phyloP scores from a whole-genome alignment of 2,329 filamentous ascomycete genomes.

The Fusarium cicatricum region DNA sequence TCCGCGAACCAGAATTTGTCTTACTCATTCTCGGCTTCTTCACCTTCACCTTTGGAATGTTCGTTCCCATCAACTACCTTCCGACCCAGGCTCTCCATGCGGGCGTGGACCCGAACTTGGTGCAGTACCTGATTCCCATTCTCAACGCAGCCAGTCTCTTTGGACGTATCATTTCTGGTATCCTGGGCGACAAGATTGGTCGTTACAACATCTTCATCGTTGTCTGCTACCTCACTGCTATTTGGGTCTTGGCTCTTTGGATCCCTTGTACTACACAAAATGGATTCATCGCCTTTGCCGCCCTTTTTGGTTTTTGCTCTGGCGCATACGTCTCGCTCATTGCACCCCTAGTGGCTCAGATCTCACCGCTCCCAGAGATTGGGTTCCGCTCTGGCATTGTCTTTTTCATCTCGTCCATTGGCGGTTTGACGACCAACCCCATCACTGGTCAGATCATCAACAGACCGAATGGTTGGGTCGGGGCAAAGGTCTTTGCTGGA shows the following conservation, averaged over 20 bases:
- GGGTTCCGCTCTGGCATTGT: constrained; percentile 46
- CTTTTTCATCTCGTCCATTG: constrained; percentile 64
- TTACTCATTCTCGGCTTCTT: constrained; percentile 46
- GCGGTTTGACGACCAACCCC: constrained; percentile 64
- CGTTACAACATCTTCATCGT: constrained; percentile 55
- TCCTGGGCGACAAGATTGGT: constrained; percentile 49
- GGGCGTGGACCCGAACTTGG: constrained; percentile 42
- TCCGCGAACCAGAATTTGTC: constrained; percentile 45
- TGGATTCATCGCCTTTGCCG: constrained; percentile 50
- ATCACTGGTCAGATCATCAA: constrained; percentile 59
- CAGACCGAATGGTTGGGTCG: constrained; percentile 41
- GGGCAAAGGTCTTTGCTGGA: constrained; percentile 49
- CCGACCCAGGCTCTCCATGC: constrained; percentile 42
- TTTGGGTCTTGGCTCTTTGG: constrained; percentile 54
- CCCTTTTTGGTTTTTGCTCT: constrained; percentile 53
- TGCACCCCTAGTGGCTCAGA: constrained; percentile 53
- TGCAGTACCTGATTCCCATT: constrained; percentile 49
- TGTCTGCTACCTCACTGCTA: constrained; percentile 53
- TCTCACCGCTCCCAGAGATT: constrained; percentile 38
- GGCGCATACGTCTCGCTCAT: constrained; percentile 53
- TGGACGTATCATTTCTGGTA: constrained; percentile 46
- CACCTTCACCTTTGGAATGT: constrained; percentile 49
- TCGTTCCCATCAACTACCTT: constrained; percentile 49
- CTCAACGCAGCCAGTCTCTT: constrained; percentile 51
- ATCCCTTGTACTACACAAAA: constrained; percentile 45